Evolutionary conservation across 2,329 filamentous ascomycete genomes (phyloP).

Genomic region (Ascochyta koolunga): DNA sequence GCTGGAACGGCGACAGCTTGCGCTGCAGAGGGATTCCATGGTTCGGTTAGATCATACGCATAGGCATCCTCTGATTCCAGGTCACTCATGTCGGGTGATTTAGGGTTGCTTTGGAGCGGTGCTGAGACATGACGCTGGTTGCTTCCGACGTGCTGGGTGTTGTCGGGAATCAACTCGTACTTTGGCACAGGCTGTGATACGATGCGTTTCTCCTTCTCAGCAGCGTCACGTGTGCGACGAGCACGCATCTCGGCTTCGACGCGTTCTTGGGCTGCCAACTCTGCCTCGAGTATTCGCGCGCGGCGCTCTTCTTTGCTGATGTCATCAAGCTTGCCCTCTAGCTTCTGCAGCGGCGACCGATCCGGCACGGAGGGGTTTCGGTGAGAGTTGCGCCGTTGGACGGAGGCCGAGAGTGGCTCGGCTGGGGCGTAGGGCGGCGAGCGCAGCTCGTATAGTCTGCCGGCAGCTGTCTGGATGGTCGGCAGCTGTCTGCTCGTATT

Average conservation of each 20-base stretch:
- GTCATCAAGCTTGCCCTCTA: conserved; percentile 87
- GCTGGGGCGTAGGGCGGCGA: conserved; percentile 39
- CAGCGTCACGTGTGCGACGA: conserved; percentile 39
- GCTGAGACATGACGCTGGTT: conserved; percentile 44
- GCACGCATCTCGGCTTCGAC: conserved; percentile 51
- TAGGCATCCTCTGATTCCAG: conserved; percentile 37
- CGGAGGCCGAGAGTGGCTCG: conserved; percentile 36
- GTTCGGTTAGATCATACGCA: conserved; percentile 41
- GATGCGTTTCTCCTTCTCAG: conserved; percentile 37
- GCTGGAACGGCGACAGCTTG: conserved; percentile 24
- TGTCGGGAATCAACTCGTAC: conserved; percentile 19
- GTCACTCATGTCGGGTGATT: conserved; percentile 33
- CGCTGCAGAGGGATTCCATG: conserved; percentile 43
- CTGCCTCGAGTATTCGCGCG: conserved; percentile 81
- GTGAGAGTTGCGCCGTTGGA: conserved; percentile 32
- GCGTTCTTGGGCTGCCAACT: conserved; percentile 72
- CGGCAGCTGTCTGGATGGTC: conserved; percentile 40
- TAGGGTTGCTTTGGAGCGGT: conserved; percentile 31
- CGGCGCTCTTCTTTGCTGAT: conserved; percentile 97
- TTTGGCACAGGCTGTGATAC: conserved; percentile 35
- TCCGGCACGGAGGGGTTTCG: conserved; percentile 70
- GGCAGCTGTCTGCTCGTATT: conserved; percentile 45
- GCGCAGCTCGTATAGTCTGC: conserved; percentile 40
- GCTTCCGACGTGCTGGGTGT: conserved; percentile 22
- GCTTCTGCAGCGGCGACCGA: conserved; percentile 88